Evolutionary conservation across 2,329 filamentous ascomycete genomes (phyloP), one percentile per base, ranked within the genome.

Genomic region (Rutstroemia sp.): DNA sequence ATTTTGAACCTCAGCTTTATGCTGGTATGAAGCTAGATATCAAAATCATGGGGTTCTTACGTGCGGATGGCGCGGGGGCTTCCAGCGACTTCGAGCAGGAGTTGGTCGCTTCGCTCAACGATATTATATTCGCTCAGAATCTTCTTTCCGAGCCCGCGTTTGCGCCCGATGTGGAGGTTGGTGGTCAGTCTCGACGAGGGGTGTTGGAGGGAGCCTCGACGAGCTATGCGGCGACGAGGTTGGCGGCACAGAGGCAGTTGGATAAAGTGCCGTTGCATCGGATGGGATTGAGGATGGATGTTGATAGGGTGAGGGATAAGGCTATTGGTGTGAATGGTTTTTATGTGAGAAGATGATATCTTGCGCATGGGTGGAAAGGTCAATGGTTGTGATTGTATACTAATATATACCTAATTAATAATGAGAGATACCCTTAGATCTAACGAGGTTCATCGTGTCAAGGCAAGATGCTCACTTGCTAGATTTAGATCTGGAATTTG

Each of bases 11-110:
- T 0, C 64, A 61, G 0, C 63, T 68, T 0, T 77, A 83, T 49
- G 67, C 75, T 42, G 71, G 72, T 5, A 62, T 71, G 0, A 73
- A 71, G 45, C 54, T 88, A 2, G 75, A 79, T 27, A 66, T 86
- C 5, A 67, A 83, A 1, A 65, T 86, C 3, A 81, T 88, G 79
- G 83, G 80, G 0, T 84, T 79, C 38, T 65, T 88, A 2, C 79
- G 79, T 27, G 70, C 73, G 0, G 65, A 72, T 2, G 6, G 6
- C 5, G 3, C 19, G 4, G 59, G n/a, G 72, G 0, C 66, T 63
- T 0, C 41, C 48, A 14, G 61, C 62, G 61, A 72, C 71, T 52
- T 66, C 3, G 50, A 73, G 64, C 62, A 73, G 71, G 57, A 68
- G 3, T 56, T 74, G 23, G 54, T 74, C 0, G 68, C 70, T 1